Conservation (phyloP, 306 rosid genomes). For the barrel medic (Medicago truncatula) region MtrunA17r5.0-ANR NC_053045.1:25575001-25575500, state of each 20-base stretch:
- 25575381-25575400: background rate
- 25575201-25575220: constrained; percentile 81
- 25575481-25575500: no score
- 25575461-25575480: no score
- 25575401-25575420: background rate
- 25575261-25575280: constrained; percentile 92
- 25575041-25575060: background rate
- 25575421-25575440: no score
- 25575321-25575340: constrained; percentile 8
- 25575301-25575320: background rate
- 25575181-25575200: constrained; percentile 95
- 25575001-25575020: background rate
- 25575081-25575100: constrained; percentile 92
- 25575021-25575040: background rate
- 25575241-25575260: constrained; percentile 95
- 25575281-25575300: constrained; percentile 91
- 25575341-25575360: background rate
- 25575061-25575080: constrained; percentile 68
- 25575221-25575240: constrained; percentile 95
- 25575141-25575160: constrained; percentile 92
- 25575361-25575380: background rate
- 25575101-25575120: constrained; percentile 95
- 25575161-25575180: constrained; percentile 88
- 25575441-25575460: no score
- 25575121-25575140: constrained; percentile 86